Evolutionary conservation across 2,329 filamentous ascomycete genomes (phyloP), one percentile per base, ranked within the genome.

Genomic region (Zasmidium cellare): DNA sequence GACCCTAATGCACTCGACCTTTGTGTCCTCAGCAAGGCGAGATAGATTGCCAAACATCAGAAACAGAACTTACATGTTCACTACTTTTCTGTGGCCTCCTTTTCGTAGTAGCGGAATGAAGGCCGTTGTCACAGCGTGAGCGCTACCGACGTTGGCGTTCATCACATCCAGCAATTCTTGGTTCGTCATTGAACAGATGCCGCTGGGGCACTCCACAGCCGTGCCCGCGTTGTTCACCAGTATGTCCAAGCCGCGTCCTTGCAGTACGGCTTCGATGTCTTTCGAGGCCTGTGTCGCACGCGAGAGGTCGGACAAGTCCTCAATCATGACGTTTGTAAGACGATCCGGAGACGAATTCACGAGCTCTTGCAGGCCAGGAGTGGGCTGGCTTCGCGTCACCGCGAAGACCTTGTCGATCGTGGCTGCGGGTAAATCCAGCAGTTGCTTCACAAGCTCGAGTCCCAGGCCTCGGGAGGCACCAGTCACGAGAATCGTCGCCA

Each of bases 221-320:
- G n/a, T n/a, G 0, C 76, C 78, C 0, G 76, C 77, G 65, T 80
- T 80, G 65, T 80, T 80, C 56, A 79, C 71, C 24, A 82, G 57
- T 7, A 80, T 74, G 60, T 82, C 80, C 0, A 82, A 68, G 0
- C 77, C 78, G 11, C 71, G 72, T 3, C 70, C 44, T 18, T n/a
- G 7, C 28, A 31, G n/a, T n/a, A n/a, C n/a, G n/a, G n/a, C n/a
- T n/a, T n/a, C n/a, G n/a, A n/a, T n/a, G n/a, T n/a, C n/a, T n/a
- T n/a, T n/a, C n/a, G n/a, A n/a, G n/a, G n/a, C n/a, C n/a, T n/a
- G n/a, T n/a, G n/a, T n/a, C n/a, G n/a, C n/a, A n/a, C n/a, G n/a
- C n/a, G n/a, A n/a, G n/a, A n/a, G 28, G 28, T 31, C 77, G 16
- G 14, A 14, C 7, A 31, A 31, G 28, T 31, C 28, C 28, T 31